Base-by-base conservation (phyloP, 805 yeast genomes). In the Saturnispora quitensis region DNA sequence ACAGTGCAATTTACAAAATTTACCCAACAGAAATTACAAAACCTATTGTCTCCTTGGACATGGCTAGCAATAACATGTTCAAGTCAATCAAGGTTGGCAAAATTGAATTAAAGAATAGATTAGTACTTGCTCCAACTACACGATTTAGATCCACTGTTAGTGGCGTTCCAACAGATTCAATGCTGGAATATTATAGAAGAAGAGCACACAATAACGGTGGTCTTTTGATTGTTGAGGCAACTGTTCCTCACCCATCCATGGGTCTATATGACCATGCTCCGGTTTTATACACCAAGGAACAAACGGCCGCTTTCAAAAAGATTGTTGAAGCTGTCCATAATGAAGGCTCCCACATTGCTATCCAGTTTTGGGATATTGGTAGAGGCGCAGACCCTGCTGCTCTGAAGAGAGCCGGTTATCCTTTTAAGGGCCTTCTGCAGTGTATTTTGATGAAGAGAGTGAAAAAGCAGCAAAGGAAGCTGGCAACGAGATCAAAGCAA, bases 211-310 rank as follows among this genome's bases (percentile, higher is more conserved):
- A 67, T 51, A 76, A 77, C 17, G 89, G 89, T 18, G 74, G 86
- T 18, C 64, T 84, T 55, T 56, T 82, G 31, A 74, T 80, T 56
- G 67, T 83, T 9, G 89, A 84, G 62, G 88, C 81, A 15, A 74
- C 84, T 1, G 72, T 71, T 58, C 72, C 73, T n/a, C 67, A 78
- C 12, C 60, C 67, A 2, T 51, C 63, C 69, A 70, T 70, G 60
- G 67, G 82, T 47, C 69, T 76, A 25, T 71, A 68, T 53, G 63
- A 62, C 17, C 24, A 35, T 20, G 75, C 68, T 3, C 82, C 85
- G 24, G 81, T 80, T 58, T 72, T 81, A 48, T 73, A 70, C 66
- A 71, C 67, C 22, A 71, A 73, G 5, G 66, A 68, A 31, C 86
- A 81, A 56, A 68, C 70, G 15, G 58, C 58, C 20, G 73, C 71